Evolutionary conservation across 768 basidiomycete genomes (phyloP), one percentile per base, ranked within the genome.

Genomic region (Boletus sp.): DNA sequence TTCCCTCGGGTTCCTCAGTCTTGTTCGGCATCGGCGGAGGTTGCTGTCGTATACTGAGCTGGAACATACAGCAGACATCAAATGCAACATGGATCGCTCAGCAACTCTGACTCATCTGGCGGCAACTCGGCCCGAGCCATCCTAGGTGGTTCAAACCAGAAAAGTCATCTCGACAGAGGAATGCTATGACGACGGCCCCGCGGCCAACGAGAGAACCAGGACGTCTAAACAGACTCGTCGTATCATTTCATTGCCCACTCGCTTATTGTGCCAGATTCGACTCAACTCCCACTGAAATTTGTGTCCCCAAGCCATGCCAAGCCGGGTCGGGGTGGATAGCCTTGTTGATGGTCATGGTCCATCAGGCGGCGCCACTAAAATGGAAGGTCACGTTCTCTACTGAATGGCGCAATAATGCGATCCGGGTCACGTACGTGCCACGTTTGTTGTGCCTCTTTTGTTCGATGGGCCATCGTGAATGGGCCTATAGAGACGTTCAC

Each of bases 391-490:
- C 10, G 41, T 41, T 44, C 50, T 21, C 19, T 7, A 21, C 42
- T 6, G 30, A 39, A 10, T 37, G 35, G 44, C 33, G 17, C 34
- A 35, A 29, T 33, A 19, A 51, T 34, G 17, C 44, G 30, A 47
- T 37, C n/a, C n/a, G 34, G 33, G 25, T 61, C 59, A 56, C 59
- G 46, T 60, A 56, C 23, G 5, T 35, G 48, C 40, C 57, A 56
- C 35, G 53, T 64, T 64, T 66, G 38, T 32, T 35, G 44, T 35
- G 17, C 39, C 47, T 33, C 47, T 50, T 66, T 47, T 4, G 35
- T 40, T 38, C 29, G 29, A 37, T 53, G 35, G n/a, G n/a, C 33
- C 37, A 11, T 32, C 23, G 35, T n/a, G 39, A 45, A 43, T 39
- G 25, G 47, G 19, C n/a, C n/a, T n/a, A n/a, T n/a, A 40, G 32